Evolutionary conservation across 2,329 filamentous ascomycete species (phyloP), one percentile per base, ranked within the genome.

Genomic region (Botrytis cinerea): DNA sequence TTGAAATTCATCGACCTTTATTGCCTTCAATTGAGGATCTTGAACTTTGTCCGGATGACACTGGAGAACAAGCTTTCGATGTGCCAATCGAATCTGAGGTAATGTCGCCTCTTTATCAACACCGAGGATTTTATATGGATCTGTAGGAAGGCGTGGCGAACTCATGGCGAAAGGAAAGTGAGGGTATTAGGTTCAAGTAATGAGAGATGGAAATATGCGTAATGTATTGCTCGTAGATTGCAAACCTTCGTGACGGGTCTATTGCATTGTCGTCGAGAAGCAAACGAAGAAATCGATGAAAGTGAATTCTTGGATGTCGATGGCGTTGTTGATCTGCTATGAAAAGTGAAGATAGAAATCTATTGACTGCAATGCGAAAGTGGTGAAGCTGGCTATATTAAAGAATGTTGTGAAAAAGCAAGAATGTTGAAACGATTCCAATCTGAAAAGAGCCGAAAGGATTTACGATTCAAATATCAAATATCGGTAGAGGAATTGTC

Each of bases 1-100:
- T 83, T 98, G 94, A 80, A 98, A 99, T 83, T 97, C 91, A 78
- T 94, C 91, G 78, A 93, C 90, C 82, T 95, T 97, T 78, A 89
- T 85, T 74, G 90, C 89, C 83, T 96, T 97, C 79, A 92, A 85
- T 25, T 89, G 85, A 64, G 78, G 75, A 74, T 82, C 89, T 77
- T 94, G 91, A 75, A 97, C 89, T 84, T 97, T 97, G 86, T 98
- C 95, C 48, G 95, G 95, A 78, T 98, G 95, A 81, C 92, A 95
- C 82, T 93, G 94, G 78, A 97, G 88, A 51, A 93, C 93, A 59
- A 97, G 90, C 82, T 97, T 97, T 78, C 93, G 90, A 84, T 97
- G 91, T 25, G 93, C 92, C 70, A 89, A 87, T 80, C 93, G 92
- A 82, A 98, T 95, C 78, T 91, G 89, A 66, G 89, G 78, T 60